Evolutionary conservation across 768 basidiomycete genomes (phyloP), one percentile per base, ranked within the genome.

Genomic region (Boletus reticulatus): DNA sequence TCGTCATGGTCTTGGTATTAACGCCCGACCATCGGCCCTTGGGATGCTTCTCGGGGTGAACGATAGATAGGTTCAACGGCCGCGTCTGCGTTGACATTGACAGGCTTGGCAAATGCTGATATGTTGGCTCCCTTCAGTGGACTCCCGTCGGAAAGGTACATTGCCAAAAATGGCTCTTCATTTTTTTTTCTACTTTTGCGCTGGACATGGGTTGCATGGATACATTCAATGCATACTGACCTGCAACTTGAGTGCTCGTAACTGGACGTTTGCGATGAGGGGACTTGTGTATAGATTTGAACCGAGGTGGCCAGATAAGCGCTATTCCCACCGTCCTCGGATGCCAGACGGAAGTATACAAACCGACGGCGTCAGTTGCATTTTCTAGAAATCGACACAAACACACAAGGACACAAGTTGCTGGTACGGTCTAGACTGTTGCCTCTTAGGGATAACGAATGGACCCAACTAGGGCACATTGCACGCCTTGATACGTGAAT

Each of bases 381-480:
- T 27, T 41, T 49, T 29, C 29, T 29, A 9, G 29, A 29, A 29
- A 5, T 29, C 29, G 29, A 29, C 29, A 8, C 29, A 8, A 27
- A 9, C 6, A 27, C 27, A 27, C 27, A 27, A 27, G 27, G 6
- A 4, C 8, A 8, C 29, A 29, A 9, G 36, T 16, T 36, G 3
- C 36, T 16, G 14, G 14, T 24, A 29, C 1, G 27, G 43, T 52
- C 17, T 17, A 24, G 27, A 48, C n/a, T 6, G 20, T 43, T 56
- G 29, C 58, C 46, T 57, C 38, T 11, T 12, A 6, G 8, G n/a
- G 45, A 39, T 20, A 32, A 10, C 29, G 29, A 1, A 27, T 22
- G 14, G 10, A 13, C 52, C 41, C 34, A 46, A 43, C 56, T 24
- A 50, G 22, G 53, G 51, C 22, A 56, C 50, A 65, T 58, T 62